Evolutionary conservation across 2,329 filamentous ascomycete genomes (phyloP).

Genomic region (Ophiostoma sp.): DNA sequence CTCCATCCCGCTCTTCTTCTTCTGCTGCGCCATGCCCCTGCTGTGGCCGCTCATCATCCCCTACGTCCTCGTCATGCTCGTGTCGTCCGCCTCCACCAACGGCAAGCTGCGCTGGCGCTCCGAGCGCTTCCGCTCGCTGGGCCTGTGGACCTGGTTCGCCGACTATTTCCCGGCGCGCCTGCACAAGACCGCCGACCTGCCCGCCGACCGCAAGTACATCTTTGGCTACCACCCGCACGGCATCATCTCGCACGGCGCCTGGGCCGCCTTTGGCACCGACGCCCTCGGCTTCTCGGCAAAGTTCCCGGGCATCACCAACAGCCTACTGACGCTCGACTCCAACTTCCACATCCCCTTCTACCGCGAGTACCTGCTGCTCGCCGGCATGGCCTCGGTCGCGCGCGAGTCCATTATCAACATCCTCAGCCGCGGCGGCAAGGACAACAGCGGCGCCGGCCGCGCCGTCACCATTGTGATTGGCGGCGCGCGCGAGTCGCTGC

Average conservation of each 20-base stretch:
- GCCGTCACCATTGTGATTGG: slow-evolving; percentile 94
- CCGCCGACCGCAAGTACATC: slow-evolving; percentile 84
- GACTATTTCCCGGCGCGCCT: slow-evolving; percentile 87
- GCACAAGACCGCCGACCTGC: slow-evolving; percentile 75
- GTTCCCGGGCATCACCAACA: slow-evolving; percentile 94
- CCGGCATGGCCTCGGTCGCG: slow-evolving; percentile 84
- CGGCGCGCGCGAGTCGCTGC: slow-evolving; percentile 84
- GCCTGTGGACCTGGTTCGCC: slow-evolving; percentile 82
- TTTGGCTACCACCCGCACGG: slow-evolving; percentile 94
- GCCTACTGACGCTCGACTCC: slow-evolving; percentile 83
- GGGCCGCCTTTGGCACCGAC: slow-evolving; percentile 84
- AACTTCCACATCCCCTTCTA: slow-evolving; percentile 95
- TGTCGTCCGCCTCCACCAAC: slow-evolving; percentile 70
- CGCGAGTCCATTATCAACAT: slow-evolving; percentile 88
- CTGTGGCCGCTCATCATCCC: slow-evolving; percentile 73
- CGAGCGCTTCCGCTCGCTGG: slow-evolving; percentile 64
- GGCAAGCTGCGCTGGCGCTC: slow-evolving; percentile 71
- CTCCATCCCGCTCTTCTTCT: slow-evolving; percentile 76
- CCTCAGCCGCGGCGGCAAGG: slow-evolving; percentile 69
- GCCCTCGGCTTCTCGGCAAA: slow-evolving; percentile 79
- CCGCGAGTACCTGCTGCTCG: slow-evolving; percentile 83
- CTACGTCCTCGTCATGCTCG: slow-evolving; percentile 77
- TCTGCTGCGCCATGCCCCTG: slow-evolving; percentile 85
- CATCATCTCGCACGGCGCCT: slow-evolving; percentile 95
- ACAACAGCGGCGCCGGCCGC: slow-evolving; percentile 82